Evolutionary conservation across 1,284 basidiomycete species (phyloP), one percentile per base, ranked within the genome.

Genomic region (Ustilago loliicola): DNA sequence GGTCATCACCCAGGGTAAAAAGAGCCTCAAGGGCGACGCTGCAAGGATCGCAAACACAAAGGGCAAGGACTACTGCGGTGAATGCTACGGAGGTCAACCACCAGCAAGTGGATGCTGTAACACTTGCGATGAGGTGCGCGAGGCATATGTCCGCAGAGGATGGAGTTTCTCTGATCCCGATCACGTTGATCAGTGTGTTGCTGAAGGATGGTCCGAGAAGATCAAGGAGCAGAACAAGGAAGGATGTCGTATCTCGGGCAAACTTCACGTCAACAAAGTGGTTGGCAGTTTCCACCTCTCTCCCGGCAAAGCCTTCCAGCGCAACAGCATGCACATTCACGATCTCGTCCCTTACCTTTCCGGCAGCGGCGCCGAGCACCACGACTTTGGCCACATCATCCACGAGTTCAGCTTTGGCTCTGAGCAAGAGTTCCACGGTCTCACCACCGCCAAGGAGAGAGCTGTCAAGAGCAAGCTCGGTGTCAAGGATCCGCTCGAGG

Each of bases 141-240:
- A 93, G 86, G 90, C 95, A 25, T 99, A 99, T 87, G 90, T 94
- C 54, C 91, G 92, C 83, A 91, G 92, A 80, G 96, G 96, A 17
- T 99, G 97, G 97, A 95, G 93, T 85, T 99, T 99, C 87, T 88
- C 89, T 77, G 92, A 93, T 84, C 97, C 97, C 17, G 93, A 97
- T 77, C 89, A 91, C 2, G 93, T 99, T 79, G 95, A 98, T 83
- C 83, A 85, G 93, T 99, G 97, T 87, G 91, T 93, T 56, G 88
- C 93, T 77, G 97, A 99, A 88, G 93, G 94, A 54, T 99, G 96
- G 96, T 91, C 94, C 21, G 94, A 96, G 17, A 95, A 94, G 87
- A 91, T 99, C 80, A 92, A 92, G 86, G 93, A 95, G 63, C 96
- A 98, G 87, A 91, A 93, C 45, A 90, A 91, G 55, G 97, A 99